These are phyloP conservation scores for Micromonas pusilla DNA, from an alignment of 139 green algal species.

Conservation along the genomic window DNA sequence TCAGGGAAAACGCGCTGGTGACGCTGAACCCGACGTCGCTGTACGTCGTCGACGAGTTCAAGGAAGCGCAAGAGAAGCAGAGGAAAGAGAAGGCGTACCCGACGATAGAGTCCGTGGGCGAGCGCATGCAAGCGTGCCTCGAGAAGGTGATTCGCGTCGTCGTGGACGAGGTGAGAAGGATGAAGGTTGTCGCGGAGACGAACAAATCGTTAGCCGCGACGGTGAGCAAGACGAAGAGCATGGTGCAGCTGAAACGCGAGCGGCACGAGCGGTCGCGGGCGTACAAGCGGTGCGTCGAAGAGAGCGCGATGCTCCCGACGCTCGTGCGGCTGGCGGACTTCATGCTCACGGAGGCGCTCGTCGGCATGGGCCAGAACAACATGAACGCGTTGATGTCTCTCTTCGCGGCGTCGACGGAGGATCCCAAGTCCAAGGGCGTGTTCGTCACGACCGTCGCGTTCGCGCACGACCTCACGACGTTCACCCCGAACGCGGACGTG, in stretches of 20 bases:
- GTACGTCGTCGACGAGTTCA: constrained; percentile 43
- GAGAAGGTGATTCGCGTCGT: constrained; percentile 26
- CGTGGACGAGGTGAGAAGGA: constrained; percentile 20
- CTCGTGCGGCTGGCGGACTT: constrained; percentile 39
- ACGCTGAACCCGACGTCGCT: constrained; percentile 4
- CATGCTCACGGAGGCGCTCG: constrained; percentile 40
- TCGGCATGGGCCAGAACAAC: constrained; percentile 7
- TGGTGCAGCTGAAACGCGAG: constrained; percentile 41
- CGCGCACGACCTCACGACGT: constrained; percentile 25
- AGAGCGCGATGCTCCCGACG: constrained; percentile 33
- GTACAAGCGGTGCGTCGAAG: constrained; percentile 37
- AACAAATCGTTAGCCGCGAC: constrained; percentile 51
- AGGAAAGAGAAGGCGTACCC: constrained; percentile 23
- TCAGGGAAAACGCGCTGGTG: constrained; percentile 27
- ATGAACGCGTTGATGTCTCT: background rate
- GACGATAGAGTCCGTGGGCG: constrained; percentile 23
- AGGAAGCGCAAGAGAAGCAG: constrained; percentile 27
- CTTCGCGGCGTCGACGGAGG: constrained; percentile 17
- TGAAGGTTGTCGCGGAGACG: constrained; percentile 21
- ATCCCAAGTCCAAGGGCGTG: constrained; percentile 33
- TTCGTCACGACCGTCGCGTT: constrained; percentile 34
- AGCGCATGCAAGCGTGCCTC: constrained; percentile 18
- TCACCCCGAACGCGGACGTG: constrained; percentile 23
- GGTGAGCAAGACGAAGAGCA: constrained; percentile 30
- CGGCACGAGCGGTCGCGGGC: constrained; percentile 33